A percentile compares a stretch with the other conserved stretches of the same genome.
phyloP scores from a whole-genome alignment of 2,329 filamentous ascomycete species.

The Chaetomium sp. region DNA sequence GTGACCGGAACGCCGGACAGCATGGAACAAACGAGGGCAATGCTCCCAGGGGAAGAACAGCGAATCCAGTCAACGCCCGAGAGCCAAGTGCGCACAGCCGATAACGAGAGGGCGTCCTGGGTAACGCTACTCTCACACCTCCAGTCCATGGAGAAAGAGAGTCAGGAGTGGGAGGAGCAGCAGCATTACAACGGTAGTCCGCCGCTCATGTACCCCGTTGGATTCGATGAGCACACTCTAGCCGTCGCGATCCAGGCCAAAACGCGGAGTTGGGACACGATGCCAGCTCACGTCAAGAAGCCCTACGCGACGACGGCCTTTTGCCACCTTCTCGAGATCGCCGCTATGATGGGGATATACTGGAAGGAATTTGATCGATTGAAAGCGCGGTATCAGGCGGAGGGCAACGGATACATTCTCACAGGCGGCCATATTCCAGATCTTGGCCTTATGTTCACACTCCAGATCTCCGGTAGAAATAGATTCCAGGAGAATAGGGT shows the following conservation, averaged over 20 bases:
- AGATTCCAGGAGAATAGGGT: conserved; percentile 44
- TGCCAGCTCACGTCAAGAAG: conserved; percentile 41
- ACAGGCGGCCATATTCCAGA: conserved; percentile 41
- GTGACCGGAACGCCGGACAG: conserved; percentile 36
- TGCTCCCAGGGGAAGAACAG: conserved; percentile 26
- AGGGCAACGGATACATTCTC: conserved; percentile 49
- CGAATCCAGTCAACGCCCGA: conserved; percentile 18
- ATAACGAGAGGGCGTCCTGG: conserved; percentile 53
- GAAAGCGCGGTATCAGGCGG: conserved; percentile 45
- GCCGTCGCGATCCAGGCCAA: conserved; percentile 40
- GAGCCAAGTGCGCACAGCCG: conserved; percentile 43
- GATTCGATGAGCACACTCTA: conserved; percentile 34
- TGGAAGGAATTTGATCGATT: conserved; percentile 53
- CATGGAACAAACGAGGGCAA: conserved; percentile 30
- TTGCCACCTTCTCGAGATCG: conserved; percentile 48
- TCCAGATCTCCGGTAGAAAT: conserved; percentile 44
- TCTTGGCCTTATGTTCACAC: conserved; percentile 49
- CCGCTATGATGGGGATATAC: conserved; percentile 48
- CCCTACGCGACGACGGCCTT: conserved; percentile 50
- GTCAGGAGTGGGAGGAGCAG: conserved; percentile 16
- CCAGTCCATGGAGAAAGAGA: conserved; percentile 44
- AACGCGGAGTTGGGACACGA: conserved; percentile 45
- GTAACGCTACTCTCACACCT: conserved; percentile 43
- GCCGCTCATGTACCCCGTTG: too few relatives aligned
- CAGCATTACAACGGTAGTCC: too few relatives aligned